Evolutionary conservation across 2,329 filamentous ascomycete species (phyloP), one percentile per base, ranked within the genome.

Genomic region (Penicillium brevicompactum): DNA sequence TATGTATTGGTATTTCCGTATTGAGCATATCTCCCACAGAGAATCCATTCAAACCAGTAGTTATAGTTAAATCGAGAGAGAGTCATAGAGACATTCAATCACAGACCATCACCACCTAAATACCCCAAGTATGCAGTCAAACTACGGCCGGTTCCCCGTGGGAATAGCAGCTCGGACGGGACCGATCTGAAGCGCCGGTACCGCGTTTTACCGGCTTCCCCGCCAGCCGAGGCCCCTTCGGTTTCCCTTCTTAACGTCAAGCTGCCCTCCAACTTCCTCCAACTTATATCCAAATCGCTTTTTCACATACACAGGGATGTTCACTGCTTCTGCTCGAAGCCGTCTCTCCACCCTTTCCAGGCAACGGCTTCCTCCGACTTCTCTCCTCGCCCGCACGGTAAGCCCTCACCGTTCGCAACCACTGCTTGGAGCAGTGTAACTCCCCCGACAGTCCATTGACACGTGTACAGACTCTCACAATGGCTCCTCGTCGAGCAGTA

Each of bases 321-420:
- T 77, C 68, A 69, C 71, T 65, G 73, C 74, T 67, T 70, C 73
- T 70, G 70, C 73, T 61, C 66, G 74, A 69, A 73, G 71, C 69
- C 74, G 75, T 69, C 69, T 77, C 59, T 71, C 73, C 55, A 67
- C 73, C 65, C 64, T 76, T 59, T 66, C 71, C 67, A 71, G 75
- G 67, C 68, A 72, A 59, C 67, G 73, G 62, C 66, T 72, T 48
- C 65, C 70, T 60, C 63, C 70, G 48, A 70, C 70, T 45, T 60
- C 66, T 59, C 63, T 72, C 40, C 69, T 73, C 49, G 60, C 70
- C 56, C 68, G 69, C 66, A 70, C 66, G 49, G 72, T 76, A 67
- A 53, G 49, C 44, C 47, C 40, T 43, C 37, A 57, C 37, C 44
- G 50, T 51, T 34, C 48, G 27, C 14, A 10, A 9, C 27, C 38